Percentiles rank a stretch among this genome's conserved stretches.
These are phyloP conservation scores for Cryptosporidium felis DNA, from an alignment of 169 alveolate species.

Conservation along the genomic window DNA sequence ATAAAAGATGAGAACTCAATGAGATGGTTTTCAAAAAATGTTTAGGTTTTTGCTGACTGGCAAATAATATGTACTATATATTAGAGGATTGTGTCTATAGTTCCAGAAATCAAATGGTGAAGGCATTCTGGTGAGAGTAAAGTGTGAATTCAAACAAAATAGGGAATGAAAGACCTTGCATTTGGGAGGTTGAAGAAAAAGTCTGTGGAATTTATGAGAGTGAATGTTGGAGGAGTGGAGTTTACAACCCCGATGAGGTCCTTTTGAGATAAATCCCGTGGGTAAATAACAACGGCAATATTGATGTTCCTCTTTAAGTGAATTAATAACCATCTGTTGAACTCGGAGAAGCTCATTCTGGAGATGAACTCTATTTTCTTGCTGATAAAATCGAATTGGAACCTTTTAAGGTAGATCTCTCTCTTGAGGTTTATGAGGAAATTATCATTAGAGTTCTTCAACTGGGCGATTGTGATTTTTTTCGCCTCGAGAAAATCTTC, in stretches of 20 bases:
- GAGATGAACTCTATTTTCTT: constrained; percentile 3
- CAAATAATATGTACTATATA: no score
- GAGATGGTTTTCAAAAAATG: no score
- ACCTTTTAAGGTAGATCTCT: constrained; percentile 31
- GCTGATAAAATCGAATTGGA: not conserved
- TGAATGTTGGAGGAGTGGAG: not conserved
- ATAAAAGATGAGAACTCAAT: no score
- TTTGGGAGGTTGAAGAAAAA: constrained; percentile 10
- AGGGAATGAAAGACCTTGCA: constrained; percentile 29
- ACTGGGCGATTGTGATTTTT: not conserved
- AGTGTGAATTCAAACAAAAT: no score
- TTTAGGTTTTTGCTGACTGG: no score
- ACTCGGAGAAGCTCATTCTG: not conserved
- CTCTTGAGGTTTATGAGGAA: not conserved
- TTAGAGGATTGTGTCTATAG: no score
- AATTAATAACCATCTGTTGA: not conserved
- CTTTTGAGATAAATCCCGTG: not conserved
- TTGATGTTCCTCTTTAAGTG: not conserved
- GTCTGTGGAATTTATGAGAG: not conserved
- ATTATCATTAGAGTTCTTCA: not conserved
- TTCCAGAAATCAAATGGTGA: no score
- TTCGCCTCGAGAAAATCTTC: not conserved
- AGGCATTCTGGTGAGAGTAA: no score
- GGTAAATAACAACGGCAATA: not conserved
- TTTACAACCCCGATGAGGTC: not conserved